Percentiles rank a stretch among this genome's conserved stretches.
Evolutionary conservation across 306 rosid species (phyloP).

Genomic region (Quercus gilva): DNA sequence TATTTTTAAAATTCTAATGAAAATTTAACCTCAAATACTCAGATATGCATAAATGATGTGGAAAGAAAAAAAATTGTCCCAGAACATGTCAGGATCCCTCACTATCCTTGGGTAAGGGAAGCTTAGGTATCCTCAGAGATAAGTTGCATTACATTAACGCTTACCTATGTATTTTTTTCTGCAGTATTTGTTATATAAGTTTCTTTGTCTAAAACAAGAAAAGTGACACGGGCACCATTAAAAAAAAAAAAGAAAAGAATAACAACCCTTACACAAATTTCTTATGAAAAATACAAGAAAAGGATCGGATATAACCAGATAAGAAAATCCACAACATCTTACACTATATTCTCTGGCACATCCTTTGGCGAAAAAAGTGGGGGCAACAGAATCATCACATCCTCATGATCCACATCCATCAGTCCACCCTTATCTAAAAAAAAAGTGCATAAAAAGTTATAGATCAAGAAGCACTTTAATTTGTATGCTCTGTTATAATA

Average conservation of each 20-base stretch:
- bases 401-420: constrained; percentile 66
- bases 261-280: too few relatives aligned
- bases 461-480: too few relatives aligned
- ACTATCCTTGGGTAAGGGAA: background rate
- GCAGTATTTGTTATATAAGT: too few relatives aligned
- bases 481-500: too few relatives aligned
- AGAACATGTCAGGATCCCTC: background rate
- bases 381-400: constrained; percentile 79
- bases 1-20: background rate
- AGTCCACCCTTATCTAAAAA: constrained; percentile 51
- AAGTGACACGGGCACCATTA: too few relatives aligned
- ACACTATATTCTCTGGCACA: constrained; percentile 81
- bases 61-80: background rate
- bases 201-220: too few relatives aligned
- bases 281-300: background rate
- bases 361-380: constrained; percentile 74
- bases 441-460: background rate
- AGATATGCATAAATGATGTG: background rate
- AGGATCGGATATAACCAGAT: constrained; percentile 4
- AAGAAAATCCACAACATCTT: constrained; percentile 31
- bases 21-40: background rate
- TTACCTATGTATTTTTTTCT: too few relatives aligned
- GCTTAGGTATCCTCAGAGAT: too few relatives aligned
- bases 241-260: too few relatives aligned
- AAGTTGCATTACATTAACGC: too few relatives aligned